These are phyloP conservation scores for Knoxdaviesia proteae DNA, from an alignment of 2,329 filamentous ascomycete genomes.

Conservation along the genomic window DNA sequence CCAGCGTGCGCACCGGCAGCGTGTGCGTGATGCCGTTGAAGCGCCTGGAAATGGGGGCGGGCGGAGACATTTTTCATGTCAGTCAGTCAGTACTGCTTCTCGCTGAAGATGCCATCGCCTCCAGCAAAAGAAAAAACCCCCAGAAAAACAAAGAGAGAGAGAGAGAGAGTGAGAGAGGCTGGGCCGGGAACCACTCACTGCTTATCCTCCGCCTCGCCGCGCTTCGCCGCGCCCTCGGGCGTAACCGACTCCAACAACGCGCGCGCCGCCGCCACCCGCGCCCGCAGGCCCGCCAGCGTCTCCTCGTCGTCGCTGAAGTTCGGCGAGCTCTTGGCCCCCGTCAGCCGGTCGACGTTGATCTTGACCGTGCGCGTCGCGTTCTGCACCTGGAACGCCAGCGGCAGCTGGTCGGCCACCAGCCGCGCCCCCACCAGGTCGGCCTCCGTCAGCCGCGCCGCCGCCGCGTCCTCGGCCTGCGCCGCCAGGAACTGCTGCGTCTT, in stretches of 20 bases:
- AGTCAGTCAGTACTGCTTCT: too few species aligned
- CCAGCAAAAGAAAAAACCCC: not conserved
- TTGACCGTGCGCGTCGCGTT: slow-evolving; percentile 11
- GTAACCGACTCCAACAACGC: slow-evolving; percentile 11
- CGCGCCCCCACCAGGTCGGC: slow-evolving; percentile 4
- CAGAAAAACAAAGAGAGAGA: not conserved
- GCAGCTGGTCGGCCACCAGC: slow-evolving; percentile 14
- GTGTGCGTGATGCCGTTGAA: slow-evolving; percentile 1
- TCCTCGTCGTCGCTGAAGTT: slow-evolving; percentile 11
- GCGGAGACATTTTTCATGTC: not conserved
- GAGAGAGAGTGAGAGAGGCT: not conserved
- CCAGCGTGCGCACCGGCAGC: slow-evolving; percentile 15
- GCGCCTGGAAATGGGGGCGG: slow-evolving; percentile 4
- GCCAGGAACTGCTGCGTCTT: too few species aligned
- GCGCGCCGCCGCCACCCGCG: slow-evolving; percentile 11
- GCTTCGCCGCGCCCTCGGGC: slow-evolving; percentile 8
- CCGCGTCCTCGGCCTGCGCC: too few species aligned
- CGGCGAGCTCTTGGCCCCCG: slow-evolving; percentile 5
- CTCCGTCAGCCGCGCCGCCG: slow-evolving; percentile 2
- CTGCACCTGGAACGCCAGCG: slow-evolving; percentile 15
- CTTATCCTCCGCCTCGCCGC: slow-evolving; percentile 8
- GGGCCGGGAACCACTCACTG: slow-evolving; percentile 7
- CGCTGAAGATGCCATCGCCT: too few species aligned
- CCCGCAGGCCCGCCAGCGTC: slow-evolving; percentile 13
- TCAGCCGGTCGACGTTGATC: slow-evolving; percentile 10